Conservation (phyloP, 2,329 filamentous ascomycete species). For the Fusarium sp. region DNA sequence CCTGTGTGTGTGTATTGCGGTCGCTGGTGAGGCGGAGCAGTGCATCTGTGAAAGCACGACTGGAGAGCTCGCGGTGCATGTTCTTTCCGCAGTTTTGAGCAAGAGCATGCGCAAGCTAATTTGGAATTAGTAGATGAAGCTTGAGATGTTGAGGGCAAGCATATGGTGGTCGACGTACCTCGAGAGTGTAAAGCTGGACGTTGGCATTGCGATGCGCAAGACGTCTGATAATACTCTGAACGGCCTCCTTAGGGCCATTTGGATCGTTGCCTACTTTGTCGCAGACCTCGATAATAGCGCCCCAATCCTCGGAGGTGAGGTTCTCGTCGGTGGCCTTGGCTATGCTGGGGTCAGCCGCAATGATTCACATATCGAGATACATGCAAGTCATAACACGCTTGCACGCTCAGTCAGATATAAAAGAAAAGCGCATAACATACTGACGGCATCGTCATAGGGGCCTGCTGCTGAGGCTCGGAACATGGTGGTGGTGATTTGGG, state of each 20-base stretch:
- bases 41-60: constrained; percentile 93
- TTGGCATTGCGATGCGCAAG: constrained; percentile 95
- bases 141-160: neutral
- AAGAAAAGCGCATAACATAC: constrained; percentile 56
- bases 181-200: constrained; percentile 93
- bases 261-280: constrained; percentile 68
- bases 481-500: constrained; percentile 60
- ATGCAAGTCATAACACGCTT: neutral
- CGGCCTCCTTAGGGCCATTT: constrained; percentile 82
- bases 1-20: constrained; percentile 94
- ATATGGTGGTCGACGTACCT: constrained; percentile 64
- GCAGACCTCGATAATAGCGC: constrained; percentile 73
- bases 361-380: neutral
- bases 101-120: constrained; percentile 86
- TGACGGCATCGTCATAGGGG: constrained; percentile 71
- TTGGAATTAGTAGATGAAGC: constrained; percentile 17
- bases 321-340: constrained; percentile 95
- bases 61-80: constrained; percentile 91
- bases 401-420: neutral
- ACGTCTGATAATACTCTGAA: constrained; percentile 90
- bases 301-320: constrained; percentile 84
- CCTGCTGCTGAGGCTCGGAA: constrained; percentile 70
- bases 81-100: constrained; percentile 90
- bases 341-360: constrained; percentile 51
- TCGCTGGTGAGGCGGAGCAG: constrained; percentile 91